These are phyloP conservation scores for Verticillium isaacii DNA, from an alignment of 2,329 filamentous ascomycete genomes.

Conservation along the genomic window DNA sequence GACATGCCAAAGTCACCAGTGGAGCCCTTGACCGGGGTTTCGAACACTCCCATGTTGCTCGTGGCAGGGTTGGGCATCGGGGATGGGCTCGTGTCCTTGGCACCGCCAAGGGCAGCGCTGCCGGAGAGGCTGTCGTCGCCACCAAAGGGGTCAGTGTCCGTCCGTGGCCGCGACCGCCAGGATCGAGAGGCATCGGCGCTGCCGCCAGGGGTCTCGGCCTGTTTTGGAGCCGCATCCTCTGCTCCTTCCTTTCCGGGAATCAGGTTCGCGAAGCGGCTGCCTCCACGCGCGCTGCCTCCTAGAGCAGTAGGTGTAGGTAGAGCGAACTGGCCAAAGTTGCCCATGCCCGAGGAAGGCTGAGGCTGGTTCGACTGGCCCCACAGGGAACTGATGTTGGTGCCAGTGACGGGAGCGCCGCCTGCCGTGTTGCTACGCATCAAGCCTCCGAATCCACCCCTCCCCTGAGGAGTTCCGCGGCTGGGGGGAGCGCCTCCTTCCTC, in stretches of 20 bases:
- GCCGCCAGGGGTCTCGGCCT: constrained; percentile 41
- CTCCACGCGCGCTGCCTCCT: constrained; percentile 60
- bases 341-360: constrained; percentile 48
- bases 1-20: constrained; percentile 59
- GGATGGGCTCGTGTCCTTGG: constrained; percentile 60
- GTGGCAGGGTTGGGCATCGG: constrained; percentile 22
- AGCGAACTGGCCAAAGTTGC: constrained; percentile 89
- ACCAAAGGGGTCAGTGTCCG: constrained; percentile 72
- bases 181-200: constrained; percentile 32
- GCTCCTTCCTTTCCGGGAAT: constrained; percentile 67
- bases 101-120: constrained; percentile 70
- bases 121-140: constrained; percentile 62
- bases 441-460: constrained; percentile 35
- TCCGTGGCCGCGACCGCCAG: constrained; percentile 58
- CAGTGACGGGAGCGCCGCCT: constrained; percentile 30
- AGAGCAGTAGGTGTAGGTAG: constrained; percentile 52
- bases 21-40: constrained; percentile 50
- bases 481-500: constrained; percentile 30
- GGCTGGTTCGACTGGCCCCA: constrained; percentile 29
- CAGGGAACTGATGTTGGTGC: constrained; percentile 32
- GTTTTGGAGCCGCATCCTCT: constrained; percentile 56
- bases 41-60: constrained; percentile 37
- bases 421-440: constrained; percentile 52
- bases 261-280: constrained; percentile 81
- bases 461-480: constrained; percentile 22